Evolutionary conservation across 2,329 filamentous ascomycete genomes (phyloP), one percentile per base, ranked within the genome.

Genomic region (Aspergillus texensis): DNA sequence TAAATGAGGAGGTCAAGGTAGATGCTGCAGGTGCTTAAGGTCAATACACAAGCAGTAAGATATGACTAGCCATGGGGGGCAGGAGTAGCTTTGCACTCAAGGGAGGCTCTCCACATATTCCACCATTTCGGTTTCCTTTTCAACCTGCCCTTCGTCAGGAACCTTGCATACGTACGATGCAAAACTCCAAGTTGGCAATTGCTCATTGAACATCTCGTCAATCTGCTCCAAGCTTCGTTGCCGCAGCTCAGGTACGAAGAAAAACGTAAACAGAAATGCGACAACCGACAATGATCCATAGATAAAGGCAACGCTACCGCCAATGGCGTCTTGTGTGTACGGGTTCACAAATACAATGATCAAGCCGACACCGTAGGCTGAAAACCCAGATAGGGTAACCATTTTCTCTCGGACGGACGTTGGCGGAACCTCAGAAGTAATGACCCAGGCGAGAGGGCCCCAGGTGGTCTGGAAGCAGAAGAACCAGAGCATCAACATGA

Each of bases 331-430:
- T 57, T 75, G 73, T 9, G 75, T 70, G 50, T 70, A 76, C 0
- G 73, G 73, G 28, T 70, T 72, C n/a, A 76, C 67, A 46, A 68
- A 77, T 30, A 68, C 73, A 52, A 75, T 68, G 4, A 73, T 65
- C 10, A 75, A 59, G 1, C 64, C 65, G 2, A 70, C 66, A 14
- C 68, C 66, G 58, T 73, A 74, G 36, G 71, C 70, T n/a, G 62
- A 62, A 57, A 75, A 70, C 0, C 70, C 69, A 0, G 72, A 70
- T 14, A 74, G 64, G 2, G 68, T 69, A 14, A 75, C 62, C 10
- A 74, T 75, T 58, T 70, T 70, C 62, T 76, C 74, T 16, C 74
- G 67, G 12, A 75, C 66, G 11, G 70, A 68, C 1, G 64, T 62
- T 6, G 71, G 74, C 4, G 69, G 64, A 5, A 71, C 67, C 53